Percentiles rank a stretch among this genome's conserved stretches.
Evolutionary conservation across 2,329 filamentous ascomycete species (phyloP).

Genomic region (Cladophialophora bantiana): DNA sequence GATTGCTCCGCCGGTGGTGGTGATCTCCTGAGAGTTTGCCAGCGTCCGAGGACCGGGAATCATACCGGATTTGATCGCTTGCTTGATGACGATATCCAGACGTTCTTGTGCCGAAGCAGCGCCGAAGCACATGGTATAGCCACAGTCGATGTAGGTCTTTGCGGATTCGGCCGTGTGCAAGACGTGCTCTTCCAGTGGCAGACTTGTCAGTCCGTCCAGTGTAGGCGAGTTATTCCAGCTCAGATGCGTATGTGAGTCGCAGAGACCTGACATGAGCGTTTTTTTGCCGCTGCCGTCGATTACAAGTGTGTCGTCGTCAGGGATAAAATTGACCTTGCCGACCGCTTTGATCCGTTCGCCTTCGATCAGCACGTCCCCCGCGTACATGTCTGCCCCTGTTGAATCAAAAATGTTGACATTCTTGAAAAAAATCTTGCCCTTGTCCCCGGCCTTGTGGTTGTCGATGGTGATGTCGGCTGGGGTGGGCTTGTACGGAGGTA

Average conservation of each 20-base stretch:
- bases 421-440: slow-evolving; percentile 25
- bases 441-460: slow-evolving; percentile 25
- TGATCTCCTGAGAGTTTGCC: slow-evolving; percentile 18
- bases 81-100: slow-evolving; percentile 21
- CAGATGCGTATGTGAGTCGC: slow-evolving; percentile 17
- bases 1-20: slow-evolving; percentile 21
- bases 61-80: slow-evolving; percentile 21
- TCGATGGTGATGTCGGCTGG: slow-evolving; percentile 17
- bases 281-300: slow-evolving; percentile 20
- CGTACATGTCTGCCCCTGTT: slow-evolving; percentile 18
- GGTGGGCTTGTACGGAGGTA: slow-evolving; percentile 10
- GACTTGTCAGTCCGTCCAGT: slow-evolving; percentile 18
- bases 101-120: slow-evolving; percentile 20
- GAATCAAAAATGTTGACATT: slow-evolving; percentile 25
- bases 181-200: slow-evolving; percentile 20
- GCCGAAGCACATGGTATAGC: slow-evolving; percentile 25
- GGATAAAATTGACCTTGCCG: slow-evolving; percentile 16
- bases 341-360: slow-evolving; percentile 19
- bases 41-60: slow-evolving; percentile 19
- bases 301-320: slow-evolving; percentile 22
- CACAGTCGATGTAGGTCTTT: slow-evolving; percentile 24
- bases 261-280: slow-evolving; percentile 20
- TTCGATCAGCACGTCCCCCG: slow-evolving; percentile 23
- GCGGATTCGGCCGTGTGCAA: slow-evolving; percentile 18
- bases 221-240: slow-evolving; percentile 23